phyloP scores from a whole-genome alignment of 306 rosid species.

The Styphnolobium japonicum region DNA sequence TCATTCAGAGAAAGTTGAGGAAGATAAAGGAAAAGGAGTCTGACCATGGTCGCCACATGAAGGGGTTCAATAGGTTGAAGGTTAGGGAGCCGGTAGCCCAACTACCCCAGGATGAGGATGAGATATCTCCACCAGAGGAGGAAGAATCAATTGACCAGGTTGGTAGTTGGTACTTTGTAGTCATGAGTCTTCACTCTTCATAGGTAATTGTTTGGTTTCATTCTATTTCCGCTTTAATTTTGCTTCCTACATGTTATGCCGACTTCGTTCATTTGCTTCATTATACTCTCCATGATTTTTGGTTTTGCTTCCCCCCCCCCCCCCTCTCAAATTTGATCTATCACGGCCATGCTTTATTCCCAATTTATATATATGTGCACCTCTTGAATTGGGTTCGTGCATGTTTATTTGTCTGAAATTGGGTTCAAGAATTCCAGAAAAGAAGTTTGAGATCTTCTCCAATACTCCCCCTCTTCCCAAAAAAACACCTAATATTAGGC shows the following conservation, averaged over 20 bases:
- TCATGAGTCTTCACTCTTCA: not conserved
- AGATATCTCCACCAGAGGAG: slow-evolving; percentile 36
- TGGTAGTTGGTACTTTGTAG: slow-evolving; percentile 15
- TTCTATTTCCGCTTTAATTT: slow-evolving; percentile 1
- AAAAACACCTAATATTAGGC: not conserved
- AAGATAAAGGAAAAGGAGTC: slow-evolving; percentile 89
- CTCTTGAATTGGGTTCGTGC: slow-evolving; percentile 12
- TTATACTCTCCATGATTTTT: not conserved
- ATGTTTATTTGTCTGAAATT: not conserved
- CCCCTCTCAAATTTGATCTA: not conserved
- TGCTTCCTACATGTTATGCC: not conserved
- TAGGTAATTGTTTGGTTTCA: slow-evolving; percentile 18
- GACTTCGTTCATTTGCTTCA: not conserved
- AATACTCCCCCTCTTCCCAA: not conserved
- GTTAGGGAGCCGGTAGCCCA: slow-evolving; percentile 50
- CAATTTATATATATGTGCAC: not conserved
- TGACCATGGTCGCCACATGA: slow-evolving; percentile 93
- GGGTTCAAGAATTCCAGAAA: not conserved
- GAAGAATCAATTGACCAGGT: slow-evolving; percentile 64
- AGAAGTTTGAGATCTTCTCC: not conserved
- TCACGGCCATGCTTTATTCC: not conserved
- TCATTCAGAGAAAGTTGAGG: slow-evolving; percentile 91
- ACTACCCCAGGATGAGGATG: slow-evolving; percentile 33
- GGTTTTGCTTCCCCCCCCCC: slow-evolving; percentile 7
- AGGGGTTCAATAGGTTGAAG: slow-evolving; percentile 74